phyloP scores from a whole-genome alignment of 2,329 filamentous ascomycete species.

The Fusarium vanettenii region DNA sequence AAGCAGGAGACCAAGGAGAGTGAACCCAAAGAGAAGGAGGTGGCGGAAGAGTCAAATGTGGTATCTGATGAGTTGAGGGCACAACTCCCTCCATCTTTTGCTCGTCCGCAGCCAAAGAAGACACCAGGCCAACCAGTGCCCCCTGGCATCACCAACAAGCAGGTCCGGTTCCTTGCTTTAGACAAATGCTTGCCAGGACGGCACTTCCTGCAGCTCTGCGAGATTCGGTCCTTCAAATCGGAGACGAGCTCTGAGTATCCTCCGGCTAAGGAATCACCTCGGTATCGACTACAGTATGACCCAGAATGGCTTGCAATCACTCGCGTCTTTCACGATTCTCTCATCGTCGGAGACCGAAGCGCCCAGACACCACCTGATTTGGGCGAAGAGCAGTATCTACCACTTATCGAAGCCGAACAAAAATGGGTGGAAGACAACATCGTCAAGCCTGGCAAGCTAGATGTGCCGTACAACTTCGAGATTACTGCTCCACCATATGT shows the following conservation, averaged over 20 bases:
- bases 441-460: conserved; percentile 69
- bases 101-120: conserved; percentile 53
- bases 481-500: conserved; percentile 80
- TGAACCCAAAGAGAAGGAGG: conserved; percentile 5
- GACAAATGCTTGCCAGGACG: conserved; percentile 89
- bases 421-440: conserved; percentile 86
- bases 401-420: conserved; percentile 75
- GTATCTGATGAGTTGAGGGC: conserved; percentile 75
- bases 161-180: conserved; percentile 86
- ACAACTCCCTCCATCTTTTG: conserved; percentile 82
- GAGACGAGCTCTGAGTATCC: conserved; percentile 35
- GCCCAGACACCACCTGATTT: conserved; percentile 67
- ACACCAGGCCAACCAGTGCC: conserved; percentile 74
- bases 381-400: conserved; percentile 75
- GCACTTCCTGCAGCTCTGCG: conserved; percentile 84
- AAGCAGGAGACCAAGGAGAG: conserved; percentile 1
- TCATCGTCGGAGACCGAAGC: conserved; percentile 71
- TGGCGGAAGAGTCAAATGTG: conserved; percentile 37
- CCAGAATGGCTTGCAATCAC: conserved; percentile 96
- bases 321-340: conserved; percentile 77
- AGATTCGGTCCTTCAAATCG: conserved; percentile 64
- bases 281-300: conserved; percentile 81
- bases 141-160: conserved; percentile 78
- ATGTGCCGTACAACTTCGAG: conserved; percentile 82
- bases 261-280: conserved; percentile 44